Evolutionary conservation across 352 stramenopile genomes (phyloP).

Genomic region (Pythium aristosporum): DNA sequence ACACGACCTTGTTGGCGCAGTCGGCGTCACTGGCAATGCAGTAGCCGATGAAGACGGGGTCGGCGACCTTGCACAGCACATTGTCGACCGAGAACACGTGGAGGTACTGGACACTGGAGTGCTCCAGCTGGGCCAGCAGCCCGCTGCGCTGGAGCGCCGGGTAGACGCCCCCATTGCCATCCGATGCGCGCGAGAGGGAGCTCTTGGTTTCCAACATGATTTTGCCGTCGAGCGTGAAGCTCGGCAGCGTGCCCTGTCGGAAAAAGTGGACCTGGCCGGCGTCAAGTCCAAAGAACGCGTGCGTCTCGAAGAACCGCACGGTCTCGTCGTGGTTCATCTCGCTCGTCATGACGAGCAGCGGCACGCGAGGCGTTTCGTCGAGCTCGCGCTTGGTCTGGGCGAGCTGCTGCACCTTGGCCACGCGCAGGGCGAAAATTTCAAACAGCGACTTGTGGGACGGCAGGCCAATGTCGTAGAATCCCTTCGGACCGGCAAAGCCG

Average conservation of each 20-base stretch:
- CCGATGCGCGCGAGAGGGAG: slow-evolving; percentile 90
- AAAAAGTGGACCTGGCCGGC: slow-evolving; percentile 95
- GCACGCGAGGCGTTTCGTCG: slow-evolving; percentile 28
- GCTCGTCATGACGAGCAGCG: slow-evolving; percentile 98
- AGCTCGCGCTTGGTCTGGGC: slow-evolving; percentile 6
- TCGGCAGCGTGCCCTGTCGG: slow-evolving; percentile 95
- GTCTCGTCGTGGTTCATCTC: slow-evolving; percentile 96
- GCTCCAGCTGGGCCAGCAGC: slow-evolving; percentile 83
- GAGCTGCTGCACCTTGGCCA: slow-evolving; percentile 67
- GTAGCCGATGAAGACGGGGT: slow-evolving; percentile 97
- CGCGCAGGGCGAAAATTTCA: slow-evolving; percentile 92
- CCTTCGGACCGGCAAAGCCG: slow-evolving; percentile 96
- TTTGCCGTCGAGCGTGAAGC: slow-evolving; percentile 93
- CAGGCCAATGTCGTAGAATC: slow-evolving; percentile 92
- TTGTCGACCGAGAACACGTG: slow-evolving; percentile 99
- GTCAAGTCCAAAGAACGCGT: slow-evolving; percentile 92
- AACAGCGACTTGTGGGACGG: slow-evolving; percentile 93
- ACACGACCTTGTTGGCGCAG: slow-evolving; percentile 97
- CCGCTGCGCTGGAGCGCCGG: slow-evolving; percentile 89
- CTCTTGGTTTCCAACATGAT: slow-evolving; percentile 92
- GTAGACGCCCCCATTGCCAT: slow-evolving; percentile 98
- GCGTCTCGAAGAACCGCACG: slow-evolving; percentile 84
- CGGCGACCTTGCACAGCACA: slow-evolving; percentile 92
- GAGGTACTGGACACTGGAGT: slow-evolving; percentile 90
- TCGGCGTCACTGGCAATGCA: slow-evolving; percentile 92